Percentiles rank a stretch among this genome's conserved stretches.
Conservation (phyloP, 83 land plant genomes). For the Picea abies region DNA sequence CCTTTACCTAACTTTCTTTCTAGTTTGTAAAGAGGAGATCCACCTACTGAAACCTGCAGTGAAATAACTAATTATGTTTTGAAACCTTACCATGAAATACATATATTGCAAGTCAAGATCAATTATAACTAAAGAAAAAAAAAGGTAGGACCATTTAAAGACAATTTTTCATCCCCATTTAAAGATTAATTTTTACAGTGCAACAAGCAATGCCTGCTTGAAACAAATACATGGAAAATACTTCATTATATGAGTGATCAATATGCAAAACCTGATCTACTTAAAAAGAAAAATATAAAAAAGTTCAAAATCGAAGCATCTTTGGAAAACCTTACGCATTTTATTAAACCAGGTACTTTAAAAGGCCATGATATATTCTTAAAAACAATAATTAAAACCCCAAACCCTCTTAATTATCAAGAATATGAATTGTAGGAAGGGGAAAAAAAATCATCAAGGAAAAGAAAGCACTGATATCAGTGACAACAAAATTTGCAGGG, state of each 20-base stretch:
- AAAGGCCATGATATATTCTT: not conserved
- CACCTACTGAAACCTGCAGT: constrained; percentile 76
- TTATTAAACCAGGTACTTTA: not conserved
- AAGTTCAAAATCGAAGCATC: not conserved
- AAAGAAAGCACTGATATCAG: not conserved
- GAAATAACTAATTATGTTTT: not conserved
- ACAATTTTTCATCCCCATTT: too few species aligned
- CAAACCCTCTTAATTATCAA: not conserved
- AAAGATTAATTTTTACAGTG: too few species aligned
- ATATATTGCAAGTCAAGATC: too few species aligned
- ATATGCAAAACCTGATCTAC: not conserved
- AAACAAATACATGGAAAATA: not conserved
- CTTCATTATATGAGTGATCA: not conserved
- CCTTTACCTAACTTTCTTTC: constrained; percentile 94
- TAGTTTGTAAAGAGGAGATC: constrained; percentile 74
- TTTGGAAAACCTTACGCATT: too few species aligned
- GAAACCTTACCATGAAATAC: too few species aligned
- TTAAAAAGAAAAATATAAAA: not conserved
- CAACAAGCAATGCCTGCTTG: not conserved
- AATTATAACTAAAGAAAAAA: too few species aligned
- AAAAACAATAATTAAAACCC: not conserved
- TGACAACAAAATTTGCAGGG: not conserved
- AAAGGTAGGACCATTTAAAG: too few species aligned
- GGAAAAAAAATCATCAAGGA: not conserved
- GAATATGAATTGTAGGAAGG: too few species aligned